Conservation (phyloP, 2,329 filamentous ascomycete species). For the Exophiala lecanii-corni region DNA sequence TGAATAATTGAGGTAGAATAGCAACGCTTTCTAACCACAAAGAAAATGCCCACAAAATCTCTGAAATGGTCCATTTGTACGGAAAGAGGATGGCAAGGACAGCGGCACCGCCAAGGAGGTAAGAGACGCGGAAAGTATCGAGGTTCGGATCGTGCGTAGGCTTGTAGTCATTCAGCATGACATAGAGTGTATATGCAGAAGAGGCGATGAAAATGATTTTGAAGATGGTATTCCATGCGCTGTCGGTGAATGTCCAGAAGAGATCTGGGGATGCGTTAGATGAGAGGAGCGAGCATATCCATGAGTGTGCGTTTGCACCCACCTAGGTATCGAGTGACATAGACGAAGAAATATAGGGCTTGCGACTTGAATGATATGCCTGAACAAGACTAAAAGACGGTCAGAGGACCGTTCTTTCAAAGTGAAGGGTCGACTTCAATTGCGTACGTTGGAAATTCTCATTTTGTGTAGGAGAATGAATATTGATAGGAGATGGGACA, state of each 20-base stretch:
- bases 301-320: no score
- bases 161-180: conserved; percentile 97
- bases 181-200: conserved; percentile 90
- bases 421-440: no score
- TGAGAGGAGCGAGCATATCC: not conserved
- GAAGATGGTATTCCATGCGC: conserved; percentile 88
- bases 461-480: conserved; percentile 96
- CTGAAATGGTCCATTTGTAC: conserved; percentile 69
- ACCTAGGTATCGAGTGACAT: conserved; percentile 89
- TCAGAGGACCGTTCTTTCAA: no score
- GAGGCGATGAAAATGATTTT: conserved; percentile 91
- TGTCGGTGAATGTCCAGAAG: conserved; percentile 75
- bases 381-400: conserved; percentile 69
- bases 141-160: conserved; percentile 95
- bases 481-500: conserved; percentile 92
- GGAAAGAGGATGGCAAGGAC: conserved; percentile 78
- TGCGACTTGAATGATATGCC: conserved; percentile 99
- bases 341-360: conserved; percentile 89
- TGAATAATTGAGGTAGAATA: conserved; percentile 94
- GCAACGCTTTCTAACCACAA: conserved; percentile 98
- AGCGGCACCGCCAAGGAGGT: conserved; percentile 72
- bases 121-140: conserved; percentile 96
- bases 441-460: conserved; percentile 81
- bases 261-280: no score
- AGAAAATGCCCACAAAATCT: conserved; percentile 95